Evolutionary conservation across 1,284 basidiomycete species (phyloP), one percentile per base, ranked within the genome.

Genomic region (Cryptococcus sp.): DNA sequence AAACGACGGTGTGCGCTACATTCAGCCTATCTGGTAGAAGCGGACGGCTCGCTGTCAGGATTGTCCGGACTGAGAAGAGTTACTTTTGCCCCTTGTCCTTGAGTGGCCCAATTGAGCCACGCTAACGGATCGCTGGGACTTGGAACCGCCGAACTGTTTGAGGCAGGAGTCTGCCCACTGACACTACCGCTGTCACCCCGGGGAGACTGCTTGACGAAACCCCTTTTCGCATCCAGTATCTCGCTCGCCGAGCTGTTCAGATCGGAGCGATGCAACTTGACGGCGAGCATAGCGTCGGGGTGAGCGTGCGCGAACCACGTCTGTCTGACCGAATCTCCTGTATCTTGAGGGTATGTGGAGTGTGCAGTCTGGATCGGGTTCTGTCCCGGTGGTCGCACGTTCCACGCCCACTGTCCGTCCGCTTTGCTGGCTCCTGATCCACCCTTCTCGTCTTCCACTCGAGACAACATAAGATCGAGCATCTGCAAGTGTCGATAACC

Each of bases 401-500:
- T 35, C 31, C 31, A 8, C 3, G 31, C 13, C 31, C 31, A 4
- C 31, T 10, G 13, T 35, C 31, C 31, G 13, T 35, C 31, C 13
- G 31, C 13, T 35, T 35, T 35, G 31, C 31, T 35, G 31, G 31
- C 8, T 10, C 31, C 31, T 35, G 31, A 8, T 8, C 31, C 31
- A 23, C 50, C 49, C 22, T 41, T 53, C 20, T 69, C 68, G 35
- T 57, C 47, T 40, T 66, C 63, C n/a, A 67, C 53, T 10, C 56
- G 59, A 11, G 46, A 27, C 48, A 67, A 40, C 62, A 70, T 63
- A 23, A 60, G 56, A 25, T 70, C 62, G 13, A 74, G 22, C 67
- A 74, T 69, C 22, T 59, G 61, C 16, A 59, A 53, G 49, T 72
- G 70, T 15, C 66, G 54, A 6, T 58, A 63, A 13, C 64, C 69